Conservation (phyloP, 805 yeast species). For the Wickerhamiella siamensis region DNA sequence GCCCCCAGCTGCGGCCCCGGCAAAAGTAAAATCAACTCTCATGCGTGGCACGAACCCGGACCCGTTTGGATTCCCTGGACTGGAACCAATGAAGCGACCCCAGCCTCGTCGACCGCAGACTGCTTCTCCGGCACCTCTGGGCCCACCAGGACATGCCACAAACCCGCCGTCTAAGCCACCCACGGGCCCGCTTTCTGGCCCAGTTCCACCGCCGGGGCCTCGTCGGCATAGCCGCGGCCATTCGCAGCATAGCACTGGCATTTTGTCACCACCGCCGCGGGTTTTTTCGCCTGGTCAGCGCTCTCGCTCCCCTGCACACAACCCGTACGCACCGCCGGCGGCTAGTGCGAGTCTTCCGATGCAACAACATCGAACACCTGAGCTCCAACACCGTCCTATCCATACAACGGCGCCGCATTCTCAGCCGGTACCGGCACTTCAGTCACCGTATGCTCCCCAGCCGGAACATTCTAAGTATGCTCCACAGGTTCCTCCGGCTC, state of each 20-base stretch:
- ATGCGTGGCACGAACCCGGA: slow-evolving; percentile 10
- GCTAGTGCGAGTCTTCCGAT: no score
- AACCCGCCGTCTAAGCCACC: slow-evolving; percentile 1
- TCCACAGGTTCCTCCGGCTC: neutral
- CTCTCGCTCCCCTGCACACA: neutral
- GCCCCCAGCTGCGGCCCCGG: slow-evolving; percentile 5
- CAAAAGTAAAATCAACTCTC: slow-evolving; percentile 3
- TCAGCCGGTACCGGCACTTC: slow-evolving; percentile 1
- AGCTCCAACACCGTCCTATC: no score
- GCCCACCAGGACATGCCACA: slow-evolving; percentile 4
- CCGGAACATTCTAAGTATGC: neutral
- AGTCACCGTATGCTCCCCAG: slow-evolving; percentile 1
- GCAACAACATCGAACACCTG: no score
- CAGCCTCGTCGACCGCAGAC: slow-evolving; percentile 3
- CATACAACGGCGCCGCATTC: no score
- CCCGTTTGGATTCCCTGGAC: slow-evolving; percentile 17
- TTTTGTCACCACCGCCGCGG: neutral
- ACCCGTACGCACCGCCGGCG: neutral
- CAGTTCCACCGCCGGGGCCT: slow-evolving; percentile 4
- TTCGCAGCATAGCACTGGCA: neutral
- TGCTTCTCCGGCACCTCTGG: slow-evolving; percentile 3
- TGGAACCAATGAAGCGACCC: slow-evolving; percentile 2
- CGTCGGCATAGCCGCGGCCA: neutral
- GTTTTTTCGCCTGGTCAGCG: neutral
- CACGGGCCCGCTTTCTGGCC: slow-evolving; percentile 2